Evolutionary conservation across 495 filamentous ascomycete genomes (phyloP).

Genomic region (Aspergillus campestris): DNA sequence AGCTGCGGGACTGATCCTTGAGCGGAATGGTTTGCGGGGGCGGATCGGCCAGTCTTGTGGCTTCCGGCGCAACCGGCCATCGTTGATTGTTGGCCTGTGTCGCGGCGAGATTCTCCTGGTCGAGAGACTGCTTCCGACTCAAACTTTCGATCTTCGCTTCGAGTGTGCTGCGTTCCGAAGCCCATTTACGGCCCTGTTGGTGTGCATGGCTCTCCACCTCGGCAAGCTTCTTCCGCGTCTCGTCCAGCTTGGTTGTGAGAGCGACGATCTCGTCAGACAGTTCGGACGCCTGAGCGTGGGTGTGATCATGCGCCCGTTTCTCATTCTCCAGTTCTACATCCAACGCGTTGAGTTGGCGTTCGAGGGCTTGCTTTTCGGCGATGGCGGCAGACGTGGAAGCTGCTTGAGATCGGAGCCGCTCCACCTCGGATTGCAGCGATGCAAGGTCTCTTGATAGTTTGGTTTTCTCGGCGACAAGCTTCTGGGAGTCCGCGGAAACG

Average conservation of each 20-base stretch:
- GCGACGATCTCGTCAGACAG: conserved; percentile 38
- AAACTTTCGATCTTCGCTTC: conserved; percentile 62
- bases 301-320: conserved; percentile 57
- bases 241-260: conserved; percentile 32
- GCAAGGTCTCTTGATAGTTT: conserved; percentile 63
- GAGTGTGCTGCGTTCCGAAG: conserved; percentile 46
- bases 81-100: conserved; percentile 37
- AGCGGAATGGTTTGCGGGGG: conserved; percentile 23
- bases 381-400: conserved; percentile 55
- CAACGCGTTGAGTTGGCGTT: conserved; percentile 62
- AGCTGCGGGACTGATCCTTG: too few relatives aligned
- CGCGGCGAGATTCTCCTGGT: conserved; percentile 63
- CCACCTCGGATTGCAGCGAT: conserved; percentile 63
- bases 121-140: conserved; percentile 53
- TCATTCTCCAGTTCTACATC: conserved; percentile 76
- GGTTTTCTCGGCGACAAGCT: conserved; percentile 67
- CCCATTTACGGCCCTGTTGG: conserved; percentile 35
- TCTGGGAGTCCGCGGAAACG: conserved; percentile 57
- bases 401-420: conserved; percentile 65
- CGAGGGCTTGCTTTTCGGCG: conserved; percentile 65
- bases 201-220: conserved; percentile 25
- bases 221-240: conserved; percentile 34
- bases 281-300: conserved; percentile 40
- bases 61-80: conserved; percentile 17
- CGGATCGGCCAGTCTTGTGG: conserved; percentile 30